phyloP scores from a whole-genome alignment of 2,329 filamentous ascomycete genomes.

The Blastomyces percursus region DNA sequence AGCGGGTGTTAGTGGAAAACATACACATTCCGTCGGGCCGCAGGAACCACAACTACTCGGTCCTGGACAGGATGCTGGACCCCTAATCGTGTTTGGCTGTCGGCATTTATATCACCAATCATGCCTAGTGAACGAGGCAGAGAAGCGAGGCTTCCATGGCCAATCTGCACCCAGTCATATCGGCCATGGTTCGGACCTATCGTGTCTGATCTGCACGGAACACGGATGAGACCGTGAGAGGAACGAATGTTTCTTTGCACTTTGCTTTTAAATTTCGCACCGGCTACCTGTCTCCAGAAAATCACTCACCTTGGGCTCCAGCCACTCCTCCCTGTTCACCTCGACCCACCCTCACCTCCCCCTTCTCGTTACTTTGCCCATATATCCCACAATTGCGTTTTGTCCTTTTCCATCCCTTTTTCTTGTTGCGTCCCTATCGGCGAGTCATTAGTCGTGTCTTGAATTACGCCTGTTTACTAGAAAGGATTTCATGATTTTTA shows the following conservation, averaged over 20 bases:
- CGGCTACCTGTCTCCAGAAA: not conserved
- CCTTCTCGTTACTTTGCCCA: not conserved
- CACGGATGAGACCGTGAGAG: not conserved
- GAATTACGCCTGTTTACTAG: not conserved
- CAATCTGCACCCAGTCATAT: conserved; percentile 9
- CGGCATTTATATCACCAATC: conserved; percentile 39
- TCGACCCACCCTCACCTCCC: not conserved
- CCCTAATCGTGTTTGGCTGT: conserved; percentile 39
- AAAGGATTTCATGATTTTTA: not conserved
- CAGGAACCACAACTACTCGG: conserved; percentile 10
- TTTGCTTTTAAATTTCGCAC: conserved; percentile 6
- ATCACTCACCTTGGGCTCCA: not conserved
- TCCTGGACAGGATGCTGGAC: conserved; percentile 13
- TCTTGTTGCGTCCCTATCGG: not conserved
- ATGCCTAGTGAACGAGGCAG: conserved; percentile 27
- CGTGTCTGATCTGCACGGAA: conserved; percentile 30
- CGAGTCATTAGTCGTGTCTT: not conserved
- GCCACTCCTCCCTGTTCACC: not conserved
- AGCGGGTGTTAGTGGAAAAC: not conserved
- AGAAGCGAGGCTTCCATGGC: not conserved
- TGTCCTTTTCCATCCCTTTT: not conserved
- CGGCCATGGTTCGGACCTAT: conserved; percentile 21
- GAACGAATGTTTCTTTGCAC: conserved; percentile 4
- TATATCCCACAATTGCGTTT: not conserved
- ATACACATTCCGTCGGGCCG: not conserved